Conservation (phyloP, 257 asterid species). For the Solanum lycopersicoides region DNA sequence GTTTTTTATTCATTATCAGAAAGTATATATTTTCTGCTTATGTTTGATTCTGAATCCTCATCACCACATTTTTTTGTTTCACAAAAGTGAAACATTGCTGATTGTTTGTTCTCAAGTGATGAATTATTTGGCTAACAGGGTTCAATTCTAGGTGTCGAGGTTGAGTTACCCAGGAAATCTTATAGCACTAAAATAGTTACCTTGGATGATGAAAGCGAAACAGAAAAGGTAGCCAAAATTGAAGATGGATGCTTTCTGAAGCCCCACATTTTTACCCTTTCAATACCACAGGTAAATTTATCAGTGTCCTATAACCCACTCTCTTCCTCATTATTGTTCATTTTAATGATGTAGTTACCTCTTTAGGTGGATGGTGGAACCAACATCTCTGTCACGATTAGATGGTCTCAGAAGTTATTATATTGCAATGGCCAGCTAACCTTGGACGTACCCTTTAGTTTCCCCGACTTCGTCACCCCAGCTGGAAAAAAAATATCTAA, state of each 20-base stretch:
- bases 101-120: conserved; percentile 45
- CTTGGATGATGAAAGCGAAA: conserved; percentile 22
- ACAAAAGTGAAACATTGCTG: conserved; percentile 13
- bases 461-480: conserved; percentile 82
- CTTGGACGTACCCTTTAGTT: conserved; percentile 69
- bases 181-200: conserved; percentile 44
- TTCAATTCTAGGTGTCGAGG: conserved; percentile 99
- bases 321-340: background rate
- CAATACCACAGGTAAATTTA: conserved; percentile 57
- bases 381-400: conserved; percentile 56
- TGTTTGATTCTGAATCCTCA: background rate
- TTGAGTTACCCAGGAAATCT: conserved; percentile 63
- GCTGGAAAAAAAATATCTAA: conserved; percentile 78
- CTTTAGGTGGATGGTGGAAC: conserved; percentile 85
- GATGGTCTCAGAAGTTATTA: conserved; percentile 84
- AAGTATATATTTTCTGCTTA: background rate
- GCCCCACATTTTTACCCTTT: conserved; percentile 59
- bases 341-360: background rate
- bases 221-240: conserved; percentile 25
- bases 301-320: background rate
- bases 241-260: conserved; percentile 65
- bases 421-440: conserved; percentile 53
- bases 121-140: conserved; percentile 99
- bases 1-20: background rate
- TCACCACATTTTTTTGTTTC: background rate